These are phyloP conservation scores for Fusarium sp. DNA, from an alignment of 2,329 filamentous ascomycete species.

Conservation along the genomic window DNA sequence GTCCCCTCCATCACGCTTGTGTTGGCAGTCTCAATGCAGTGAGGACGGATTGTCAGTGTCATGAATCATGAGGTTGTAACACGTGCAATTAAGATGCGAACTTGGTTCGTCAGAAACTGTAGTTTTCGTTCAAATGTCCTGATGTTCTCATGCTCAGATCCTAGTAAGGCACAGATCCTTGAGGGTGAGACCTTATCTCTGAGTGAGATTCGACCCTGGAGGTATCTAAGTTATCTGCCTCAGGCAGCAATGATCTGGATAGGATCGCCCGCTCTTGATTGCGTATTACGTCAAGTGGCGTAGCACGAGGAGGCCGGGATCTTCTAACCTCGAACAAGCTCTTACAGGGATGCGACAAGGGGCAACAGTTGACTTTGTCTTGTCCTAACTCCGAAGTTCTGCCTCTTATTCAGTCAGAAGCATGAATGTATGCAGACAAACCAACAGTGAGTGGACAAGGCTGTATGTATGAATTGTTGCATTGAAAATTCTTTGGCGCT, in stretches of 20 bases:
- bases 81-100: neutral
- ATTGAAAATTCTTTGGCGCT: neutral
- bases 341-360: slow-evolving; percentile 6
- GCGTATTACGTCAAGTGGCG: slow-evolving; percentile 39
- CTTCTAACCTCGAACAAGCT: slow-evolving; percentile 11
- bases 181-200: slow-evolving; percentile 2
- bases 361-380: neutral
- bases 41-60: neutral
- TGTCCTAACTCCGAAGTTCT: neutral
- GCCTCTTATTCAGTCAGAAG: neutral
- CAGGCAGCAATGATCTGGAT: neutral
- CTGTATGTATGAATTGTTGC: neutral
- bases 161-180: neutral
- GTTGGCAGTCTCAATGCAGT: slow-evolving; percentile 10
- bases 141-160: neutral
- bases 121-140: neutral
- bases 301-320: slow-evolving; percentile 14
- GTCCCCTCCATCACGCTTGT: neutral
- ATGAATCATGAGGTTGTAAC: neutral
- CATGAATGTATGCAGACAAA: neutral
- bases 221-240: neutral
- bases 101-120: neutral
- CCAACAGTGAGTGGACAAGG: neutral
- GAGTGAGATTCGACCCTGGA: neutral
- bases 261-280: slow-evolving; percentile 16